A percentile compares a stretch with the other conserved stretches of the same genome.
phyloP scores from a whole-genome alignment of 2,329 filamentous ascomycete species.

The Penicillium sp. region DNA sequence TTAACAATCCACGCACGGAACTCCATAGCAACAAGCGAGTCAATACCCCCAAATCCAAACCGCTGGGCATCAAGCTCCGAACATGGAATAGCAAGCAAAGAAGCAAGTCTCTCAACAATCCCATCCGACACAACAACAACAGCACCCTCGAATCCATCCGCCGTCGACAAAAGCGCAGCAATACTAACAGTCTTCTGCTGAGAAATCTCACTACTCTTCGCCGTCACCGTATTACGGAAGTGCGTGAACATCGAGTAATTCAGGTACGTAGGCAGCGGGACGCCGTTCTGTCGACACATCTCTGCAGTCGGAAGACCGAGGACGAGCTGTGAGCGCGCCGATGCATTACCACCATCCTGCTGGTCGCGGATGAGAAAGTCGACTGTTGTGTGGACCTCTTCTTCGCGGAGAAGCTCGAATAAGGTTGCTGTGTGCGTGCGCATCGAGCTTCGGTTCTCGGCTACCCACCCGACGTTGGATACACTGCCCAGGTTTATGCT shows the following conservation, averaged over 20 bases:
- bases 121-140: conserved; percentile 13
- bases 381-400: conserved; percentile 22
- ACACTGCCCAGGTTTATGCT: conserved; percentile 33
- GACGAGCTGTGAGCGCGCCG: conserved; percentile 10
- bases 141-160: conserved; percentile 2
- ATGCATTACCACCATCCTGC: not conserved
- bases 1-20: conserved; percentile 31
- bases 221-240: not conserved
- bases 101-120: conserved; percentile 16
- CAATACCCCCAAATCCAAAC: conserved; percentile 26
- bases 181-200: conserved; percentile 11
- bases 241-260: conserved; percentile 28
- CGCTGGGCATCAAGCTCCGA: conserved; percentile 27
- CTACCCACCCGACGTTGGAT: conserved; percentile 34
- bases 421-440: conserved; percentile 10
- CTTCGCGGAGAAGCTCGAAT: conserved; percentile 22
- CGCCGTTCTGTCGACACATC: conserved; percentile 16
- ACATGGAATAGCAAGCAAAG: conserved; percentile 23
- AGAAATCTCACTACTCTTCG: not conserved
- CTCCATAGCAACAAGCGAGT: conserved; percentile 32
- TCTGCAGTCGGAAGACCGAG: conserved; percentile 21
- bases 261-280: conserved; percentile 22
- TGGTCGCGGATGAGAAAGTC: conserved; percentile 18
- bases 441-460: conserved; percentile 23
- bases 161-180: conserved; percentile 5